phyloP scores from a whole-genome alignment of 345 rosid species.

The Populus alba region DNA sequence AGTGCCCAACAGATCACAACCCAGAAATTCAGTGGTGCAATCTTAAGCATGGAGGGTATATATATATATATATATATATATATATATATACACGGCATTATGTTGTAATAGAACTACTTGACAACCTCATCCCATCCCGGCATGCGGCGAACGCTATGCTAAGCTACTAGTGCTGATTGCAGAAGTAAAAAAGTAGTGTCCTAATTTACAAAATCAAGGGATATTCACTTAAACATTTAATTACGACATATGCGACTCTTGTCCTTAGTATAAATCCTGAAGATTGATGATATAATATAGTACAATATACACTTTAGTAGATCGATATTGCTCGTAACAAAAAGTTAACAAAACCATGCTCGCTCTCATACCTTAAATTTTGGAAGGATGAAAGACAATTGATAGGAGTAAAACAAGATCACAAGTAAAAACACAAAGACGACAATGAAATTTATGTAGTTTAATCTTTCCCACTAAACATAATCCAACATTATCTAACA shows the following conservation, averaged over 20 bases:
- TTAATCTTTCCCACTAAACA: not conserved
- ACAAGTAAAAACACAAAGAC: not conserved
- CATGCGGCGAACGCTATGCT: too few species aligned
- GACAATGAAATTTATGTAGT: conserved; percentile 4
- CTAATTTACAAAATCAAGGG: too few species aligned
- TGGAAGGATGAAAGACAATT: not conserved
- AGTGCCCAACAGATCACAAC: not conserved
- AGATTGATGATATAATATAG: not conserved
- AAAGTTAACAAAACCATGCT: not conserved
- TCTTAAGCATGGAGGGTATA: not conserved
- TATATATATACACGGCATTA: too few species aligned
- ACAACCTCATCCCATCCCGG: too few species aligned
- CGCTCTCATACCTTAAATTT: not conserved
- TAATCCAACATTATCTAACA: conserved; percentile 3
- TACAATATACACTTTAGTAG: not conserved
- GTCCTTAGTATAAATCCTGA: too few species aligned
- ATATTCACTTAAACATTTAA: too few species aligned
- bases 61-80: too few species aligned
- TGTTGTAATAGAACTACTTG: too few species aligned
- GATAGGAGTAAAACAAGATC: not conserved
- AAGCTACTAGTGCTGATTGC: too few species aligned
- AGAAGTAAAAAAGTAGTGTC: too few species aligned
- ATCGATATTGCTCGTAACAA: not conserved
- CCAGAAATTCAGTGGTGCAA: not conserved
- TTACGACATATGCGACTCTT: too few species aligned